A percentile compares a stretch with the other conserved stretches of the same genome.
Conservation (phyloP, 352 stramenopile species). For the Pythium rhizo-oryzae region DNA sequence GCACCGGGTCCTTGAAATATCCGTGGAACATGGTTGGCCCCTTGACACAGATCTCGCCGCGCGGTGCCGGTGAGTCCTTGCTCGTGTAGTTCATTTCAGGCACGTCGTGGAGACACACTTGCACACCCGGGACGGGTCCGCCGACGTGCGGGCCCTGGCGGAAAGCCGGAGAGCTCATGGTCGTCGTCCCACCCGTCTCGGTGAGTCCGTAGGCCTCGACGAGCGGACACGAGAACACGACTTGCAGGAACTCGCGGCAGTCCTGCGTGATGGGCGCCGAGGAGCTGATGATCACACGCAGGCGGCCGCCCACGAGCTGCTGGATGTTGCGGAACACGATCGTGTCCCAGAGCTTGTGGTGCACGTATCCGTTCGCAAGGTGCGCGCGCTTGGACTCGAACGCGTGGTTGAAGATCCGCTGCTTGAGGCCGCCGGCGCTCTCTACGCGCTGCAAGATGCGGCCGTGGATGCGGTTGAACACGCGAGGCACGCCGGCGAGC, state of each 20-base stretch:
- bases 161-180: constrained; percentile 42
- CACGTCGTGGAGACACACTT: constrained; percentile 95
- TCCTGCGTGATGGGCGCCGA: constrained; percentile 92
- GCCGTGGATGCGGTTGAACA: constrained; percentile 89
- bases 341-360: constrained; percentile 90
- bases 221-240: constrained; percentile 90
- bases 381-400: constrained; percentile 47
- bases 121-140: constrained; percentile 70
- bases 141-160: constrained; percentile 89
- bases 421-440: constrained; percentile 33
- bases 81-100: constrained; percentile 96
- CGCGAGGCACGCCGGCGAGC: constrained; percentile 91
- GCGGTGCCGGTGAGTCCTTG: constrained; percentile 53
- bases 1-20: constrained; percentile 95
- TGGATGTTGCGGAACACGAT: constrained; percentile 97
- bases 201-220: constrained; percentile 96
- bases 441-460: constrained; percentile 71
- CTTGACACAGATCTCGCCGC: constrained; percentile 85
- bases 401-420: constrained; percentile 40
- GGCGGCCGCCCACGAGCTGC: constrained; percentile 85
- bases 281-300: constrained; percentile 92
- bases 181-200: constrained; percentile 49
- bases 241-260: constrained; percentile 95
- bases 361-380: constrained; percentile 35
- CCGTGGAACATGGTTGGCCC: constrained; percentile 86